phyloP scores from a whole-genome alignment of 176 grass and related monocot species.

The Oryza punctata region DNA sequence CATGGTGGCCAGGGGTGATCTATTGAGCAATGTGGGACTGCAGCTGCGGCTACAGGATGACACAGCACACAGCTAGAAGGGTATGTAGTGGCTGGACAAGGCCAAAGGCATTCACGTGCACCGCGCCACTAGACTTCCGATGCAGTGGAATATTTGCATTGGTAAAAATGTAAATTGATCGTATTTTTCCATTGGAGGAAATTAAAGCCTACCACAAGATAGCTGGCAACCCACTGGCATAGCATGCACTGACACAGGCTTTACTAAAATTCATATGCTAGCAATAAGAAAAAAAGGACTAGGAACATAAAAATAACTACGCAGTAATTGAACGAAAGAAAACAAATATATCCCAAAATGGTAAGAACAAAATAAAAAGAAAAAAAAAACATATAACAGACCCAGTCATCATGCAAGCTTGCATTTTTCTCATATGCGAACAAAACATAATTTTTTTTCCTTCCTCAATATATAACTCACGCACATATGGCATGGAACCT shows the following conservation, averaged over 20 bases:
- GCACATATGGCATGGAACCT: conserved; percentile 1
- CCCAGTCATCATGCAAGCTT: not conserved
- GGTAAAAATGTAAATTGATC: not conserved
- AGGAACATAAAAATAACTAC: not conserved
- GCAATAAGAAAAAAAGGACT: not conserved
- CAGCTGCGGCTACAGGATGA: not conserved
- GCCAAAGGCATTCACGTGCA: not conserved
- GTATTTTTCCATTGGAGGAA: conserved; percentile 2
- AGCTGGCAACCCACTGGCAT: not conserved
- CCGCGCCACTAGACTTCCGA: not conserved
- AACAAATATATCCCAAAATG: not conserved
- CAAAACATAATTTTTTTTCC: not conserved
- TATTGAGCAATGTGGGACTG: not conserved
- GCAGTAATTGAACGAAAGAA: not conserved
- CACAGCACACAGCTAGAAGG: not conserved
- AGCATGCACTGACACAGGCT: not conserved
- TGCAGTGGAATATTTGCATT: not conserved
- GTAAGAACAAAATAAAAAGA: not conserved
- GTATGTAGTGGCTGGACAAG: not conserved
- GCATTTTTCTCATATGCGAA: not conserved
- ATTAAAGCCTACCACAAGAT: not conserved
- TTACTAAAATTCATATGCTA: not conserved
- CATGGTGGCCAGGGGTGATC: not conserved
- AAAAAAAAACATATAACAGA: not conserved
- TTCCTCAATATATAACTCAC: not conserved